A percentile compares a stretch with the other conserved stretches of the same genome.
These are phyloP conservation scores for Neophaeococcomyces mojaviensis DNA, from an alignment of 2,329 filamentous ascomycete species.

Conservation along the genomic window DNA sequence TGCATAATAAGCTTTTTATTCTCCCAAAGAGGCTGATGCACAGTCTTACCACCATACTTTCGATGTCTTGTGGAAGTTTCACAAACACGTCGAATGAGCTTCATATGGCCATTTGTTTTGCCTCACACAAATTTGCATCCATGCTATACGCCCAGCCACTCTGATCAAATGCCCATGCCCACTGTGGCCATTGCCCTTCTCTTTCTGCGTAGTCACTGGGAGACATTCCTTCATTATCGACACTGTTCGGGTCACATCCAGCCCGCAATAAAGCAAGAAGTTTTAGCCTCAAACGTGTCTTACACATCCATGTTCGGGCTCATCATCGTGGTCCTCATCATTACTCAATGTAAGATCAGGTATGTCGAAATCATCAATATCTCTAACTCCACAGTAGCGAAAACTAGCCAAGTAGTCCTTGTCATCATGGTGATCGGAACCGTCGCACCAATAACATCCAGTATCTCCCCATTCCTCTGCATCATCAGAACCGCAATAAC, in stretches of 20 bases:
- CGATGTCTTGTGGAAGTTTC: too few species aligned
- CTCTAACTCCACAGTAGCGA: not conserved
- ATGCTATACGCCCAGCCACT: too few species aligned
- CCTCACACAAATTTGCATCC: too few species aligned
- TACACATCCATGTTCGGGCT: slow-evolving; percentile 1
- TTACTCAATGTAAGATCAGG: not conserved
- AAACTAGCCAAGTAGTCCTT: not conserved
- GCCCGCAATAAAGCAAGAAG: not conserved
- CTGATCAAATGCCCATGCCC: slow-evolving; percentile 4
- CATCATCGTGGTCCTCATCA: not conserved
- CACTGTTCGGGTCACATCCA: slow-evolving; percentile 4
- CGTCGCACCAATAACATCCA: not conserved
- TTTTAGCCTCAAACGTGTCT: slow-evolving; percentile 2
- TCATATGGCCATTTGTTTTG: too few species aligned
- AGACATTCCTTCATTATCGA: not conserved
- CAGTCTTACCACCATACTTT: too few species aligned
- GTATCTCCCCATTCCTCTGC: too few species aligned
- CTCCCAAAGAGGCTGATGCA: too few species aligned
- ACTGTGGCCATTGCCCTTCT: slow-evolving; percentile 7
- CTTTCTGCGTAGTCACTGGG: slow-evolving; percentile 3
- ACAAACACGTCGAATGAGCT: too few species aligned
- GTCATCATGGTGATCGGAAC: not conserved
- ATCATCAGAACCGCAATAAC: too few species aligned
- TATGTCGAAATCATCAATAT: slow-evolving; percentile 1
- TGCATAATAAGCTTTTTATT: too few species aligned